Conservation (phyloP, 108 stramenopile species). For the Conticribra guillardii region DNA sequence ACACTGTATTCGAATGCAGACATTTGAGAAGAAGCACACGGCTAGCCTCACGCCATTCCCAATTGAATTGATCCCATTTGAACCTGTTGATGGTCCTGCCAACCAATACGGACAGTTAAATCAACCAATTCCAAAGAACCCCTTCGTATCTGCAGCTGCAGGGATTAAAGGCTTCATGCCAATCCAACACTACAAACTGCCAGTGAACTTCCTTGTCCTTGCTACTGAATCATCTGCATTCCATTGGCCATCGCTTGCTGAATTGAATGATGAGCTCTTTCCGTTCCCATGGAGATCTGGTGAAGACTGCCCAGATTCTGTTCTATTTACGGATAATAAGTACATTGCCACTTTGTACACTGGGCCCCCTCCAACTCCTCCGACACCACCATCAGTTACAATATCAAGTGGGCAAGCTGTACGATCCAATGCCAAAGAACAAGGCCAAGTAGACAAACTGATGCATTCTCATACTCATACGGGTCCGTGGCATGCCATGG, state of each 20-base stretch:
- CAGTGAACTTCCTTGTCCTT: not conserved
- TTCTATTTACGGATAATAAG: not conserved
- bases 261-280: conserved; percentile 5
- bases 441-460: not conserved
- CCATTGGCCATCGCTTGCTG: too few relatives aligned
- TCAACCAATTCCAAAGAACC: conserved; percentile 5
- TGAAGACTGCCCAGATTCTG: too few relatives aligned
- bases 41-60: conserved; percentile 2
- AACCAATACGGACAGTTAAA: conserved; percentile 1
- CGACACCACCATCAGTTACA: too few relatives aligned
- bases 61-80: not conserved
- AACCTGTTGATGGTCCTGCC: conserved; percentile 5
- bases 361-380: conserved; percentile 10
- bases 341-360: not conserved
- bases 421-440: not conserved
- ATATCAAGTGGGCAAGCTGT: not conserved
- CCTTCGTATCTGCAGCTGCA: conserved; percentile 1
- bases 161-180: conserved; percentile 22
- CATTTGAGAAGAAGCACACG: not conserved
- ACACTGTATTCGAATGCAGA: not conserved
- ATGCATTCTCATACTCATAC: conserved; percentile 2
- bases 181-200: not conserved
- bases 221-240: not conserved
- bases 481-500: conserved; percentile 5
- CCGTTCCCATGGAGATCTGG: conserved; percentile 2